Base-by-base conservation (phyloP, 441 rosid species). In the Brassica balearica region DNA sequence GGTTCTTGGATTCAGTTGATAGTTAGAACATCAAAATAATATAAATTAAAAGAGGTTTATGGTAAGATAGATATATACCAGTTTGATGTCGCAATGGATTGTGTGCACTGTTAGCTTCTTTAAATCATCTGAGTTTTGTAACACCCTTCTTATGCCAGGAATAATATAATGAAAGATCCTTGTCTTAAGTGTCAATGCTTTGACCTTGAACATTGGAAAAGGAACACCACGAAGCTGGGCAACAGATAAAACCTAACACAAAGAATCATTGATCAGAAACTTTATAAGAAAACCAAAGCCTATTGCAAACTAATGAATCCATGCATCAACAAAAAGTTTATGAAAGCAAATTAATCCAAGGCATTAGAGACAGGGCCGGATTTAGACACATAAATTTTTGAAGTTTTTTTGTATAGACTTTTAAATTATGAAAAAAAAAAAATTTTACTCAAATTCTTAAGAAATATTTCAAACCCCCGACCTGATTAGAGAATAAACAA, bases 81-180 rank as follows among this genome's bases (percentile, higher is more conserved):
- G 58, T 12, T 12, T 41, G 56, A 4, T 43, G 71, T 12, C 8
- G 71, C 68, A 65, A 8, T 65, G 48, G 25, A n/a, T 53, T 51
- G 72, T 27, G 46, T 15, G 43, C 2, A 69, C 14, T 10, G 63
- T 53, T 69, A 53, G 27, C 73, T 69, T 69, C 46, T 29, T 53
- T 29, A 69, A 53, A 53, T 53, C 63, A 29, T 36, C 27, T 10
- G 73, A 53, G 63, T 69, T 69, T 14, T 29, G 73, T 53, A 69
- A 29, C 46, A 69, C 6, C 14, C 25, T 53, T 51, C 15, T 12
- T 27, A 53, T 15, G 3, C 72, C 72, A 53, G 72, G 46, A 53
- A 69, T 14, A 69, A 23, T 15, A 69, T 53, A 53, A 12, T 5
- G 27, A 53, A 9, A 15, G 15, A 69, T 53, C 62, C 4, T 5